Percentiles rank a stretch among this genome's conserved stretches.
Conservation (phyloP, 345 rosid genomes). For the Citrus reticulata region DNA sequence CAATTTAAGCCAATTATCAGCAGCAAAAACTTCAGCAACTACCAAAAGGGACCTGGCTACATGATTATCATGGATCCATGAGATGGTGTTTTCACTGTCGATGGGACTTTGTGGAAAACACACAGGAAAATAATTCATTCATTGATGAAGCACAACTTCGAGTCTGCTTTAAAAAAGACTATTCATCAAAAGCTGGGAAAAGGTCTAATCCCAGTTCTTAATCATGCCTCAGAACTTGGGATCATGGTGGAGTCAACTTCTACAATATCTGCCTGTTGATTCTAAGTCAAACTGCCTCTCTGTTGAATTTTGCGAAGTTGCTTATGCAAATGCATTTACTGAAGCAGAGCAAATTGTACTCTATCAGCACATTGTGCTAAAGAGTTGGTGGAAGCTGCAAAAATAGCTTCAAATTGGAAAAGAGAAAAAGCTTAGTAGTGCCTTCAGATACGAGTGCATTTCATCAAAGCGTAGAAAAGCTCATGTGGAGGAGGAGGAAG, state of each 20-base stretch:
- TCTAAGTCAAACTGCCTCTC: constrained; percentile 17
- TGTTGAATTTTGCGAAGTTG: constrained; percentile 5
- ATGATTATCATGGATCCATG: no score
- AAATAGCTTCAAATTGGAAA: not conserved
- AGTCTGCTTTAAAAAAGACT: not conserved
- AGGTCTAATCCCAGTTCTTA: constrained; percentile 8
- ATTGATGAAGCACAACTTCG: not conserved
- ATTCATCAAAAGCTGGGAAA: not conserved
- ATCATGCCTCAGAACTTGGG: not conserved
- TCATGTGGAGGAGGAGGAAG: not conserved
- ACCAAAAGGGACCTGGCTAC: not conserved
- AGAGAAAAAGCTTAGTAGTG: not conserved
- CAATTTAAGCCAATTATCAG: not conserved
- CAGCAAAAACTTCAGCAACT: constrained; percentile 16
- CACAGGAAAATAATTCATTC: no score
- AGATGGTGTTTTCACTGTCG: no score
- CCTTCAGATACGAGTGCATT: not conserved
- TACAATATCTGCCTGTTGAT: constrained; percentile 28
- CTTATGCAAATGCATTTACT: no score
- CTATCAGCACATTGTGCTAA: not conserved
- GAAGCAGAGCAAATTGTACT: no score
- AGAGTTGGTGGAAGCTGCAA: not conserved
- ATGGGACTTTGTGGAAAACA: no score
- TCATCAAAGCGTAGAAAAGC: not conserved
- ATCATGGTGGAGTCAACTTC: not conserved